phyloP scores from a whole-genome alignment of 2,329 filamentous ascomycete genomes.

The Talaromyces sp. region DNA sequence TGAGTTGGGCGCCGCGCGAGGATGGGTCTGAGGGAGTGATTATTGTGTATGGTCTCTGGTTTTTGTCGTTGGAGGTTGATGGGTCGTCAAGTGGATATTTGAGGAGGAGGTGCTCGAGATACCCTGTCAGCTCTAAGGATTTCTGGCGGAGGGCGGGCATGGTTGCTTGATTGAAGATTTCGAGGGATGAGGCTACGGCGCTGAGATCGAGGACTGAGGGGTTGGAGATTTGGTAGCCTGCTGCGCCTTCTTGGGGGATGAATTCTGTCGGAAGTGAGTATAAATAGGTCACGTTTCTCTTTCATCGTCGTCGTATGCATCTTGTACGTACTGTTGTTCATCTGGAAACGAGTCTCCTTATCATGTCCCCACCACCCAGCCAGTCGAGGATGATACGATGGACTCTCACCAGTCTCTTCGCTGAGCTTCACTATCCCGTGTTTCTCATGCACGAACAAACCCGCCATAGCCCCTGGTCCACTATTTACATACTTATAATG shows the following conservation, averaged over 20 bases:
- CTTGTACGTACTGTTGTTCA: constrained; percentile 63
- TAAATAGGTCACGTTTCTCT: background rate
- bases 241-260: constrained; percentile 71
- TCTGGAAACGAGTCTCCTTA: constrained; percentile 71
- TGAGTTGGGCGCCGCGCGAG: constrained; percentile 75
- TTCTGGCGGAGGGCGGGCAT: constrained; percentile 68
- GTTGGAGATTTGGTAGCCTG: constrained; percentile 82
- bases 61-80: background rate
- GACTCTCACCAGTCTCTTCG: constrained; percentile 35
- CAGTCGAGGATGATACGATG: constrained; percentile 62
- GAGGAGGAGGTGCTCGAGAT: constrained; percentile 66
- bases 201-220: constrained; percentile 75
- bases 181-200: constrained; percentile 67
- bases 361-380: constrained; percentile 86
- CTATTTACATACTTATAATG: constrained; percentile 93
- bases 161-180: constrained; percentile 67
- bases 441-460: constrained; percentile 73
- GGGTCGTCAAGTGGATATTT: constrained; percentile 29
- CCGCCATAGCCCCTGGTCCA: constrained; percentile 76
- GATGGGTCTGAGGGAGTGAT: constrained; percentile 67
- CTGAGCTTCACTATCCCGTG: constrained; percentile 53
- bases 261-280: constrained; percentile 49
- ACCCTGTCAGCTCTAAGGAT: constrained; percentile 69
- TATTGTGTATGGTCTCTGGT: constrained; percentile 52
- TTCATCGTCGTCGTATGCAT: no score